These are phyloP conservation scores for Phytophthora europaea DNA, from an alignment of 352 stramenopile species.

Conservation along the genomic window DNA sequence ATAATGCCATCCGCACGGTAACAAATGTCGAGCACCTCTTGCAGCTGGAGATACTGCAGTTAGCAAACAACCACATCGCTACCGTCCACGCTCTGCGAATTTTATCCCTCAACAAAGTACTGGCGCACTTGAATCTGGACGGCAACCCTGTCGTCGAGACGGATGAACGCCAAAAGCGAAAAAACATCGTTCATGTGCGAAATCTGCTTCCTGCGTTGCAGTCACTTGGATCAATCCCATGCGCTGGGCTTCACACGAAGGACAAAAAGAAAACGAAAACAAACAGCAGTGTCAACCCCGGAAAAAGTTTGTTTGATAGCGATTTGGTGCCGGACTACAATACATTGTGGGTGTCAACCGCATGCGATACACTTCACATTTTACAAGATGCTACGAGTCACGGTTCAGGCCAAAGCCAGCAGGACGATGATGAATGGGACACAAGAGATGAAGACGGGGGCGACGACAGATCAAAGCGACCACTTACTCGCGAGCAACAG, in stretches of 20 bases:
- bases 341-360: slow-evolving; percentile 59
- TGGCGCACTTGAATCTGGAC: slow-evolving; percentile 78
- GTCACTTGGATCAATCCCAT: slow-evolving; percentile 70
- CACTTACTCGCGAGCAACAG: slow-evolving; percentile 64
- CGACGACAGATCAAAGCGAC: slow-evolving; percentile 40
- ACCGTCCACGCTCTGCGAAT: slow-evolving; percentile 63
- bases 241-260: slow-evolving; percentile 54
- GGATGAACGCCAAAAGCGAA: slow-evolving; percentile 71
- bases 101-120: slow-evolving; percentile 80
- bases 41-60: slow-evolving; percentile 64
- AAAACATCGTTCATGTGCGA: slow-evolving; percentile 79
- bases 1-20: slow-evolving; percentile 68
- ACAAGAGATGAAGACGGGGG: slow-evolving; percentile 46
- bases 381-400: slow-evolving; percentile 48
- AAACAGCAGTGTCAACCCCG: slow-evolving; percentile 11
- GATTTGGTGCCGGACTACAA: slow-evolving; percentile 48
- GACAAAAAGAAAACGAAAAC: slow-evolving; percentile 66
- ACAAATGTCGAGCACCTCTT: slow-evolving; percentile 83
- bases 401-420: slow-evolving; percentile 17
- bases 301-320: slow-evolving; percentile 59
- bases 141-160: slow-evolving; percentile 76
- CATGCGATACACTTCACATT: slow-evolving; percentile 65
- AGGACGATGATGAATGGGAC: slow-evolving; percentile 39
- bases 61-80: slow-evolving; percentile 63
- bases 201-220: slow-evolving; percentile 78